These are phyloP conservation scores for Tolypocladium tropicale DNA, from an alignment of 2,329 filamentous ascomycete genomes.

Conservation along the genomic window DNA sequence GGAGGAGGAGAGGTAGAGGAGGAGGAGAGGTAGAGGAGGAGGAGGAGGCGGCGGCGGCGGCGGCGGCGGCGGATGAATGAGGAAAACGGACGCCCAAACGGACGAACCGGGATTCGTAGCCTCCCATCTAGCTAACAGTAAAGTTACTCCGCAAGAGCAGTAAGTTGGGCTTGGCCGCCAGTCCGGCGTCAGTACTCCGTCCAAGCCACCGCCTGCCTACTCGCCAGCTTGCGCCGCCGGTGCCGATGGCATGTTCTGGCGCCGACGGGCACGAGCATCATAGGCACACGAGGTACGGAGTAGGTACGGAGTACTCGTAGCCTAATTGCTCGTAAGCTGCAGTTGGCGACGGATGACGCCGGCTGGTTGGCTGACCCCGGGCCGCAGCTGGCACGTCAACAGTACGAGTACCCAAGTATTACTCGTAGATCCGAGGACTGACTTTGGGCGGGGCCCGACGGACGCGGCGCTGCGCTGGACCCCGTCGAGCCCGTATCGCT, in stretches of 20 bases:
- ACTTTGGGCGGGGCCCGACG: background rate
- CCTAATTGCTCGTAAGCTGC: too few species aligned
- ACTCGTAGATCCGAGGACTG: background rate
- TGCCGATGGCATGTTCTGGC: background rate
- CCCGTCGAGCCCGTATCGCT: background rate
- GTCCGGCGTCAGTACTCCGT: background rate
- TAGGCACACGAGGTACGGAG: too few species aligned
- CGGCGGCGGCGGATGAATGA: background rate
- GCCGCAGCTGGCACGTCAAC: slow-evolving; percentile 11
- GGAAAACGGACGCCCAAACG: background rate
- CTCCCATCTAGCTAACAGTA: too few species aligned
- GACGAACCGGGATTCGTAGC: background rate
- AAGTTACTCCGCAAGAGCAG: background rate
- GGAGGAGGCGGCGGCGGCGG: background rate
- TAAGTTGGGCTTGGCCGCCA: background rate
- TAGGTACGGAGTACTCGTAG: too few species aligned
- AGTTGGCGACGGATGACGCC: slow-evolving; percentile 18
- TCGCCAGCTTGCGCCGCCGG: background rate
- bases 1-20: background rate
- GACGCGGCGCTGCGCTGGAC: background rate
- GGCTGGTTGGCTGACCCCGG: slow-evolving; percentile 22
- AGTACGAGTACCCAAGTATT: too few species aligned
- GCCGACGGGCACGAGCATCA: too few species aligned
- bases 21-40: background rate
- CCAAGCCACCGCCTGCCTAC: too few species aligned